Base-by-base conservation (phyloP, 164 flowering plant species). In the Dillenia turbinata region DNA sequence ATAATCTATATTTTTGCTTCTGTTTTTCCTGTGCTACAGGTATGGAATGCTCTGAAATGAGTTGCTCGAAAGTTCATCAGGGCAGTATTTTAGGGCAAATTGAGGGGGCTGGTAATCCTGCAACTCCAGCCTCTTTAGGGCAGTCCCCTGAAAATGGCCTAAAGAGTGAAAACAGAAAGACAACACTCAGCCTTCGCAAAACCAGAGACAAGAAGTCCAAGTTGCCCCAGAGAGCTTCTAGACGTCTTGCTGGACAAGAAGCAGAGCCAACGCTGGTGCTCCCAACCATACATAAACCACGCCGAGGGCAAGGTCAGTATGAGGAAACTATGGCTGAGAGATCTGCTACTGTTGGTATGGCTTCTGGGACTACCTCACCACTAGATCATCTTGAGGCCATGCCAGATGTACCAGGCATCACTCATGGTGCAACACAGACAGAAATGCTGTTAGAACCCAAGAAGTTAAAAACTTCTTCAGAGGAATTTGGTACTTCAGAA, bases 161-260 rank as follows among this genome's bases (percentile, higher is more conserved):
- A 6, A 56, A 9, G 44, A 16, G 45, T 55, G 63, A 53, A 56
- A 61, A 12, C 10, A 56, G 33, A 46, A 70, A 48, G 24, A 49
- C 60, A 19, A 48, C 19, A 14, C 17, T 6, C 61, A 47, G 66
- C n/a, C 16, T 44, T 19, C 43, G 56, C 47, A 75, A 67, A 54
- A 52, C 51, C 47, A 72, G 62, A 60, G 61, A 52, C n/a, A 66
- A 56, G 59, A 54, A 56, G 19, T 56, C 64, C 14, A 43, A 70
- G 24, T 45, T 77, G 60, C 89, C 86, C 61, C 77, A 77, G 12
- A 76, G 84, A 46, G 59, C 85, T 54, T 85, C 92, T 52, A 83
- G 76, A 64, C 78, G 88, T 43, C 74, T 83, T 54, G 85, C 89
- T 63, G 82, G 73, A 12, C 12, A 78, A 24, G 60, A 71, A 49